Percentiles rank a stretch among this genome's conserved stretches.
Conservation (phyloP, 257 asterid species). For the Scutellaria baicalensis region DNA sequence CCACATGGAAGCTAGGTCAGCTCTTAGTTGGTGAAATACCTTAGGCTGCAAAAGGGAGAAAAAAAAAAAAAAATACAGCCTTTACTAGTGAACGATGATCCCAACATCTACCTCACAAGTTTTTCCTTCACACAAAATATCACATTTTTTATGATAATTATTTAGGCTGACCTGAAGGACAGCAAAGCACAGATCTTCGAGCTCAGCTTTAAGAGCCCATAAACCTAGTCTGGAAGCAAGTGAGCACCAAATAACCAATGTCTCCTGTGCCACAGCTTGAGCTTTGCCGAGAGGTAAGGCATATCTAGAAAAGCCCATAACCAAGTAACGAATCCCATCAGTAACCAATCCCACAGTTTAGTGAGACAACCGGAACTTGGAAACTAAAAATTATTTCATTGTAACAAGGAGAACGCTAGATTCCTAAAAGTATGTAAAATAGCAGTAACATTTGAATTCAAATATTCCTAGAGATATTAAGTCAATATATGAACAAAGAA, state of each 20-base stretch:
- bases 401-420: background rate
- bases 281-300: conserved; percentile 83
- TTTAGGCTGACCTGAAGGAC: conserved; percentile 71
- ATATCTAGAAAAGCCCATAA: conserved; percentile 43
- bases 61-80: conserved; percentile 2
- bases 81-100: conserved; percentile 7
- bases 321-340: background rate
- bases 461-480: background rate
- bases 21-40: conserved; percentile 68
- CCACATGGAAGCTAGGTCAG: conserved; percentile 94
- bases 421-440: background rate
- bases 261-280: conserved; percentile 94
- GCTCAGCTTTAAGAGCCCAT: conserved; percentile 98
- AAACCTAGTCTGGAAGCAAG: conserved; percentile 96
- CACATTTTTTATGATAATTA: background rate
- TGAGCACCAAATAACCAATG: conserved; percentile 95
- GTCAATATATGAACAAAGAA: background rate
- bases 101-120: background rate
- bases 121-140: conserved; percentile 7
- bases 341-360: background rate
- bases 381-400: background rate
- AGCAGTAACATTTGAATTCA: background rate
- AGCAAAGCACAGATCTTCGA: conserved; percentile 95
- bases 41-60: conserved; percentile 55
- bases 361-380: conserved; percentile 4